These are phyloP conservation scores for Geotrichum phurueaensis DNA, from an alignment of 1,139 yeast species.

Conservation along the genomic window DNA sequence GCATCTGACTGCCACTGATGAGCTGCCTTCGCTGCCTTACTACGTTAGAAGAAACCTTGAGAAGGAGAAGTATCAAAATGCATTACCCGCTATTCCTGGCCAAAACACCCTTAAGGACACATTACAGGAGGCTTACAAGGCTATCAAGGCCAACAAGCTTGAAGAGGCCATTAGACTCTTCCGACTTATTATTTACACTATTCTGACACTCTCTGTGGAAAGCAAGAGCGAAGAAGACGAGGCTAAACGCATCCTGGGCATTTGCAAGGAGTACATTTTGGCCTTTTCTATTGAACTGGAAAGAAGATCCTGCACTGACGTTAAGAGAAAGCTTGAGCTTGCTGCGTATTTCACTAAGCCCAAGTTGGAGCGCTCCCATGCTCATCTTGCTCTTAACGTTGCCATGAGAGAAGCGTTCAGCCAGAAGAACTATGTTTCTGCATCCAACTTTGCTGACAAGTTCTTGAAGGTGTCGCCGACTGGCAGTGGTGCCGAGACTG, in stretches of 20 bases:
- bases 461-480: slow-evolving; percentile 59
- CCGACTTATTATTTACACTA: slow-evolving; percentile 71
- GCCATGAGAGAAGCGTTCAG: slow-evolving; percentile 93
- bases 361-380: slow-evolving; percentile 74
- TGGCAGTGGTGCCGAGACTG: slow-evolving; percentile 80
- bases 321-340: slow-evolving; percentile 82
- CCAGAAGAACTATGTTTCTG: slow-evolving; percentile 79
- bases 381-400: slow-evolving; percentile 81
- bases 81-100: slow-evolving; percentile 70
- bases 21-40: slow-evolving; percentile 62
- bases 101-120: slow-evolving; percentile 50
- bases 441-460: slow-evolving; percentile 84
- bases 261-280: slow-evolving; percentile 84
- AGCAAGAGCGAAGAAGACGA: slow-evolving; percentile 69
- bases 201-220: slow-evolving; percentile 65
- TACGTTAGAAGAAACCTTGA: slow-evolving; percentile 63
- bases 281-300: slow-evolving; percentile 86
- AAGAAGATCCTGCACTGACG: slow-evolving; percentile 69
- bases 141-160: slow-evolving; percentile 76
- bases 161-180: slow-evolving; percentile 73
- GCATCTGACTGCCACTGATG: slow-evolving; percentile 67
- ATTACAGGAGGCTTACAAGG: slow-evolving; percentile 71
- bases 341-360: slow-evolving; percentile 94
- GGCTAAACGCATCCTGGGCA: slow-evolving; percentile 62
- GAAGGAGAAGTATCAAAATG: slow-evolving; percentile 32